Percentiles rank a stretch among this genome's conserved stretches.
Conservation (phyloP, 2,329 filamentous ascomycete genomes). For the Pseudonectria buxi region DNA sequence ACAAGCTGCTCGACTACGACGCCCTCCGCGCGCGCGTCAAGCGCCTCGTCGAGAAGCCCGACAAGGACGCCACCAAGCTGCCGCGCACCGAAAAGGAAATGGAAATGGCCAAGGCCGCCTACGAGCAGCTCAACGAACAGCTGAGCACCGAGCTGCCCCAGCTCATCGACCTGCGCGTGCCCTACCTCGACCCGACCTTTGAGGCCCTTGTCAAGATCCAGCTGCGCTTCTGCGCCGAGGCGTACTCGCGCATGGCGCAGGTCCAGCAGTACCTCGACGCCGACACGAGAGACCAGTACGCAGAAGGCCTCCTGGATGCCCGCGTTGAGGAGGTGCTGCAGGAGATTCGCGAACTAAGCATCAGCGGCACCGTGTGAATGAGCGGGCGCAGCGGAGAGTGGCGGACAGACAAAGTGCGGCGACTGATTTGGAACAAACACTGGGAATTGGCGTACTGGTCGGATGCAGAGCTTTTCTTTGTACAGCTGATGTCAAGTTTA, state of each 20-base stretch:
- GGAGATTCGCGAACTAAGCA: conserved; percentile 94
- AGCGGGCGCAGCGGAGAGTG: background rate
- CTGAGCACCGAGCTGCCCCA: conserved; percentile 88
- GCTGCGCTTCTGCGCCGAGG: conserved; percentile 93
- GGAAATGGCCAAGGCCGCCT: conserved; percentile 86
- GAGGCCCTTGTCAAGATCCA: conserved; percentile 99
- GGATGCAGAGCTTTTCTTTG: conserved; percentile 19
- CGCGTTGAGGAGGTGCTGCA: conserved; percentile 93
- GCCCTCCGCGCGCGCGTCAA: conserved; percentile 93
- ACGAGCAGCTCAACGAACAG: conserved; percentile 96
- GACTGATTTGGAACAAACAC: conserved; percentile 1
- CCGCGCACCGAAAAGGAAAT: conserved; percentile 94
- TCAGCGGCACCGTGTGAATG: conserved; percentile 60
- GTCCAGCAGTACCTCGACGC: conserved; percentile 97
- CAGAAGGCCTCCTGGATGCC: conserved; percentile 82
- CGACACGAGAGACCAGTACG: conserved; percentile 93
- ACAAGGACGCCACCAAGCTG: conserved; percentile 96
- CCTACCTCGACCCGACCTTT: conserved; percentile 93
- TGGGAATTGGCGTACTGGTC: conserved; percentile 23
- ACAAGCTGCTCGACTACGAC: conserved; percentile 98
- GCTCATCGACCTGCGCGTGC: conserved; percentile 91
- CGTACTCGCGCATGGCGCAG: conserved; percentile 96
- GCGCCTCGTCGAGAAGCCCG: conserved; percentile 93
- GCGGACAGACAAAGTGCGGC: no score
- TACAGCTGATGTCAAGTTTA: conserved; percentile 18